Evolutionary conservation across 2,329 filamentous ascomycete species (phyloP), one percentile per base, ranked within the genome.

Genomic region (Pseudocercospora pini-densiflorae): DNA sequence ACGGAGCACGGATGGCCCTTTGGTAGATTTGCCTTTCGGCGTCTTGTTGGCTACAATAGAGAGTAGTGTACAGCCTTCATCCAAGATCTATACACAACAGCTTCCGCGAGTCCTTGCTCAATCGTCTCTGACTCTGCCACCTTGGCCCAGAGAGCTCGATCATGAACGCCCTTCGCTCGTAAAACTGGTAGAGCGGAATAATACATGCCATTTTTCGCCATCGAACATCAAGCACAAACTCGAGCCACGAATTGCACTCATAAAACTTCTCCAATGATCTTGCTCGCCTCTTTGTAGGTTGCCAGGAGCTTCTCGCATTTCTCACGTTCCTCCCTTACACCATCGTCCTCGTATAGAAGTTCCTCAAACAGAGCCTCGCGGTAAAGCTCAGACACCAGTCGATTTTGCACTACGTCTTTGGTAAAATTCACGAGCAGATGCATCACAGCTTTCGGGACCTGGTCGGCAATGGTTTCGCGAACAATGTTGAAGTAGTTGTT

Each of bases 401-500:
- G 88, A 81, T 99, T 99, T 81, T 99, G 95, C 33, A 99, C 94
- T 12, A 94, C 94, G 72, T 99, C 95, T 80, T 98, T 97, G 82
- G 92, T 97, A 83, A 97, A 92, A 81, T 99, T 99, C 77, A 99
- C 95, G 36, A 99, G 87, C 55, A 99, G 88, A 79, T 99, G 95
- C 95, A 99, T 99, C 73, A 99, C 91, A 5, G 95, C 95, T 83
- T 99, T 99, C 72, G 95, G 95, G 10, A 99, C 95, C 81, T 98
- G 94, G 78, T 99, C 95, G 53, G 94, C 94, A 74, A 97, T 97
- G n/a, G 93, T 94, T 81, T 99, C 95, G 69, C 95, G 92, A 55
- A 99, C 95, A 76, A 99, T 99, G 79, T 97, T 97, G 85, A 99
- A 99, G 84, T 99, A 99, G 1, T 94, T 97, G 33, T 92, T 97